Percentiles rank a stretch among this genome's conserved stretches.
Evolutionary conservation across 345 rosid genomes (phyloP).

Genomic region (Eutrema yunnanense): DNA sequence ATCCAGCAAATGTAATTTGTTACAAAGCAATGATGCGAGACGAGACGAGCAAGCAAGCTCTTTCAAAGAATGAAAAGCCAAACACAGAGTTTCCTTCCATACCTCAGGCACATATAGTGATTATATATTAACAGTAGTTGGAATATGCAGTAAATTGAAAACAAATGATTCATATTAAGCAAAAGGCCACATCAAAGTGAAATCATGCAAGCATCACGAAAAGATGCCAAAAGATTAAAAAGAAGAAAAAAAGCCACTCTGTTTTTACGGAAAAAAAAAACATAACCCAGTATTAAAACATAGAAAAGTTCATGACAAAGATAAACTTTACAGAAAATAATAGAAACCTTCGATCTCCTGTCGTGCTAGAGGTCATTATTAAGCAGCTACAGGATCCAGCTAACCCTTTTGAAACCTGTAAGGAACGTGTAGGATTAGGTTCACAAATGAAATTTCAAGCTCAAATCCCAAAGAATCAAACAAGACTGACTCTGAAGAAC

Average conservation of each 20-base stretch:
- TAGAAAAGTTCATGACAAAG: neutral
- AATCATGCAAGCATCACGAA: neutral
- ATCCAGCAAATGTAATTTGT: slow-evolving; percentile 5
- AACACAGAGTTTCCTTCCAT: neutral
- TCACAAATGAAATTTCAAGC: neutral
- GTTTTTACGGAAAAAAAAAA: neutral
- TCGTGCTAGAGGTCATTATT: slow-evolving; percentile 27
- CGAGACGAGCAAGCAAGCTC: neutral
- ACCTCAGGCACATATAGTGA: neutral
- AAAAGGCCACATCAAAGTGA: neutral
- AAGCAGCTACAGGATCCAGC: slow-evolving; percentile 17
- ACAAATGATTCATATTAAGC: neutral
- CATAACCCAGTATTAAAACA: neutral
- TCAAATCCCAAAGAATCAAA: neutral
- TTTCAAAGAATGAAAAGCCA: neutral
- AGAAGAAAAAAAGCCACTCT: neutral
- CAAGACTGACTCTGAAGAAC: neutral
- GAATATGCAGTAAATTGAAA: neutral
- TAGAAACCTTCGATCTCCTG: slow-evolving; percentile 31
- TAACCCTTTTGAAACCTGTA: slow-evolving; percentile 7
- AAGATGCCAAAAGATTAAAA: neutral
- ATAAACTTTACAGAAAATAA: neutral
- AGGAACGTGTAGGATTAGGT: neutral
- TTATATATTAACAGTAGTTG: neutral
- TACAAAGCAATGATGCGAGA: neutral